These are phyloP conservation scores for Celoporthe dispersa DNA, from an alignment of 2,329 filamentous ascomycete genomes.

Conservation along the genomic window DNA sequence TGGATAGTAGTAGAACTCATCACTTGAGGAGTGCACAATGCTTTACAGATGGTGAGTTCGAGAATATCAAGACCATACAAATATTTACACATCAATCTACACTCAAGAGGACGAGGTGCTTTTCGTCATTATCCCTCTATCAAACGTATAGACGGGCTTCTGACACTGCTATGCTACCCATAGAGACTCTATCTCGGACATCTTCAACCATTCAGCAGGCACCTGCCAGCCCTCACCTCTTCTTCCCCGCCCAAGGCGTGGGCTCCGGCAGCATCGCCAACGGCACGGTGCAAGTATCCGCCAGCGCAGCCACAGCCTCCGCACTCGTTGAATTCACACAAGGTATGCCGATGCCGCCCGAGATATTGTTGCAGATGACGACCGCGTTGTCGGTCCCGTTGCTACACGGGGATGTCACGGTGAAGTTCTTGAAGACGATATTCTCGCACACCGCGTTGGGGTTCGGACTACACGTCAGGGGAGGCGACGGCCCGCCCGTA, in stretches of 20 bases:
- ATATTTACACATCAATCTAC: background rate
- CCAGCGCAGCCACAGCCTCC: constrained; percentile 39
- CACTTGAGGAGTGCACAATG: background rate
- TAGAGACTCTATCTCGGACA: too few species aligned
- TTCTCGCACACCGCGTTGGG: constrained; percentile 57
- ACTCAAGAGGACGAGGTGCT: fast-evolving
- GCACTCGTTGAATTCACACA: constrained; percentile 43
- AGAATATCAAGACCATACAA: background rate
- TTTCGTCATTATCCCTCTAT: background rate
- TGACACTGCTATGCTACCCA: background rate
- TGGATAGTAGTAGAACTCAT: too few species aligned
- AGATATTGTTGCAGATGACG: constrained; percentile 56
- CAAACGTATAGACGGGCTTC: background rate
- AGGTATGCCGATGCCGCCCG: constrained; percentile 41
- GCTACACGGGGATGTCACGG: constrained; percentile 55
- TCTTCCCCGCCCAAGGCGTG: constrained; percentile 21
- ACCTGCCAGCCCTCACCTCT: background rate
- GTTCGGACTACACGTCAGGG: constrained; percentile 58
- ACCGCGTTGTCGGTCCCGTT: constrained; percentile 39
- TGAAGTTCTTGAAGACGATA: constrained; percentile 59
- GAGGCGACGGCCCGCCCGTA: constrained; percentile 58
- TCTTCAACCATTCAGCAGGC: background rate
- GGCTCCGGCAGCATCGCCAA: constrained; percentile 32
- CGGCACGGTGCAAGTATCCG: constrained; percentile 39
- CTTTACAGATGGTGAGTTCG: background rate